A percentile compares a stretch with the other conserved stretches of the same genome.
Conservation (phyloP, 495 filamentous ascomycete species). For the Amniculicola lignicola region DNA sequence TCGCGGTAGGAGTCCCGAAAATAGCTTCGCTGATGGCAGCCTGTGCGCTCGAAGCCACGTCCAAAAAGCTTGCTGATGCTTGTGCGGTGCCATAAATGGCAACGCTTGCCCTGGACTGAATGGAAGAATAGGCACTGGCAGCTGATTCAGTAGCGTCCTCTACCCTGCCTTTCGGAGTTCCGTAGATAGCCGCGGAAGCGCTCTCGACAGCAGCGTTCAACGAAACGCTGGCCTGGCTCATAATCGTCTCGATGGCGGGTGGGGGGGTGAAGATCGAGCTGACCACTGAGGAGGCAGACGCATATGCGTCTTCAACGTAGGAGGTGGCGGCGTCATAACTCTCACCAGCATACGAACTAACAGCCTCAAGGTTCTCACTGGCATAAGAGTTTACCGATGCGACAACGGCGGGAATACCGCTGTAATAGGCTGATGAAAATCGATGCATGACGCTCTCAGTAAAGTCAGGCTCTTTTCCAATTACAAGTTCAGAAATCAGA, state of each 20-base stretch:
- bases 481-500: slow-evolving; percentile 72
- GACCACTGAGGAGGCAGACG: slow-evolving; percentile 55
- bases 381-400: slow-evolving; percentile 55
- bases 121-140: slow-evolving; percentile 49
- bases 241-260: slow-evolving; percentile 57
- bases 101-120: slow-evolving; percentile 50
- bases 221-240: slow-evolving; percentile 54
- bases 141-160: slow-evolving; percentile 55
- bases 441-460: slow-evolving; percentile 75
- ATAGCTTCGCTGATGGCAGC: slow-evolving; percentile 52
- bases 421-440: slow-evolving; percentile 62
- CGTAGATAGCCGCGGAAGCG: slow-evolving; percentile 59
- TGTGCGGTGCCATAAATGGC: slow-evolving; percentile 57
- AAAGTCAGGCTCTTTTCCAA: slow-evolving; percentile 75
- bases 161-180: slow-evolving; percentile 52
- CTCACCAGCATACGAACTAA: slow-evolving; percentile 47
- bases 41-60: slow-evolving; percentile 51
- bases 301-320: slow-evolving; percentile 56
- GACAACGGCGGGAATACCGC: slow-evolving; percentile 49
- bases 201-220: slow-evolving; percentile 59
- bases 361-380: slow-evolving; percentile 55
- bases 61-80: slow-evolving; percentile 49
- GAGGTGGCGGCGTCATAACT: slow-evolving; percentile 57
- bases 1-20: slow-evolving; percentile 51
- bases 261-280: slow-evolving; percentile 54